Evolutionary conservation across 306 rosid genomes (phyloP), one percentile per base, ranked within the genome.

Genomic region (Gastrolobium villosum): DNA sequence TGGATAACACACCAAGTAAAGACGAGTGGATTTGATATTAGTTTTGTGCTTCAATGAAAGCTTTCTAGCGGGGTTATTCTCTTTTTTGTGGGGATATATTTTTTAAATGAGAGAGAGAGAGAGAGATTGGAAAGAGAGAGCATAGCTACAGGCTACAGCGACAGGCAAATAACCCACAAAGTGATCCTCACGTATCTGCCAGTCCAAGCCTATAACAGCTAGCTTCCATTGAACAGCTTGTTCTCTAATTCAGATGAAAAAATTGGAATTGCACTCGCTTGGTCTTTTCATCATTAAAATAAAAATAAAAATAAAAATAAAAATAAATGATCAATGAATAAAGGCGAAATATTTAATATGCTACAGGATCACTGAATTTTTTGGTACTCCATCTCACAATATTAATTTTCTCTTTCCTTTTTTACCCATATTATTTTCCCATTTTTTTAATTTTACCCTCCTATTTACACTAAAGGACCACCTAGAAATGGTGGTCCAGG

Each of bases 141-240:
- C 39, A 26, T 15, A 20, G 40, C 7, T 54, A 54, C 37, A 10
- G 13, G 10, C 10, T 63, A 49, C 40, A 37, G 26, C 72, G 26
- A 63, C n/a, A 10, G 71, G 14, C 52, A 75, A 36, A 36, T 49
- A 14, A 32, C 70, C 70, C 32, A 74, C 69, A 15, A 61, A 5
- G 41, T 63, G 41, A 49, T 52, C 80, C 34, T 52, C 53, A 50
- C 1, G 2, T 50, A 76, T 5, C 54, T 50, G 53, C 53, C 53
- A 46, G 3, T 60, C 70, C 70, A 74, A 36, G 20, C 54, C 66
- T 40, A 46, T 10, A 10, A 10, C 37, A 71, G 65, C 65, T 59
- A 44, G 46, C 57, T 43, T 35, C 71, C 80, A 36, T 63, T 36
- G 46, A 64, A 63, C 65, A 49, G 31, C 76, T 37, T 71, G 37